Percentiles rank a stretch among this genome's conserved stretches.
Evolutionary conservation across 495 filamentous ascomycete genomes (phyloP).

Genomic region (Trypethelium eluteriae): DNA sequence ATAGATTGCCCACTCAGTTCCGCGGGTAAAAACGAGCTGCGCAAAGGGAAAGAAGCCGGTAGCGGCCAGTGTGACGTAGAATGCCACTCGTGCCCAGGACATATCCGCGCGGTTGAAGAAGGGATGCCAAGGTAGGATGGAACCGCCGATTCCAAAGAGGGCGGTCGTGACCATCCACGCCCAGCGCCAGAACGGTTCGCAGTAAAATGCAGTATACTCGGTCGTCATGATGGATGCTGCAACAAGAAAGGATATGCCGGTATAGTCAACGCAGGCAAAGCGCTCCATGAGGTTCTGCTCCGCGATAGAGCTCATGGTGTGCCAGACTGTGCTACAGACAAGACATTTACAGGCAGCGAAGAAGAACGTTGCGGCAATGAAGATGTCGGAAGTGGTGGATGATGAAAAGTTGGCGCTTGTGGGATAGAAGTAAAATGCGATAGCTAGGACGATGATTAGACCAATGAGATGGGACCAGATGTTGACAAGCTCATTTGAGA

Average conservation of each 20-base stretch:
- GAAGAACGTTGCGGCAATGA: slow-evolving; percentile 91
- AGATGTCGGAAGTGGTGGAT: slow-evolving; percentile 77
- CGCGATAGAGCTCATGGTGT: slow-evolving; percentile 94
- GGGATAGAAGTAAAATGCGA: slow-evolving; percentile 97
- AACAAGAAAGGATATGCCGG: slow-evolving; percentile 91
- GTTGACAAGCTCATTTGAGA: slow-evolving; percentile 92
- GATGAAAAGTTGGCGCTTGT: slow-evolving; percentile 72
- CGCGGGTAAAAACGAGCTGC: slow-evolving; percentile 70
- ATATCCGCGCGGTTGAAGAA: slow-evolving; percentile 89
- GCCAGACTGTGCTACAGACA: slow-evolving; percentile 91
- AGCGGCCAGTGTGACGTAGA: slow-evolving; percentile 81
- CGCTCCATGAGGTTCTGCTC: slow-evolving; percentile 83
- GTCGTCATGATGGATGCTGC: slow-evolving; percentile 96
- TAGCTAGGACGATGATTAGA: slow-evolving; percentile 72
- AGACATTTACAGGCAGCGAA: slow-evolving; percentile 94
- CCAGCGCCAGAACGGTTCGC: slow-evolving; percentile 82
- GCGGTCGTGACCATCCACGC: slow-evolving; percentile 78
- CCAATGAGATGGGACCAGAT: slow-evolving; percentile 96
- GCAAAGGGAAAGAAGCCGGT: slow-evolving; percentile 85
- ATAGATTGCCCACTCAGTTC: slow-evolving; percentile 63
- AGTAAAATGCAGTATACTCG: slow-evolving; percentile 98
- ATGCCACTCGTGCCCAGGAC: slow-evolving; percentile 83
- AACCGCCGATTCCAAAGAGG: slow-evolving; percentile 73
- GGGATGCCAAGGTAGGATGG: slow-evolving; percentile 93
- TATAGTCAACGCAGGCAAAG: slow-evolving; percentile 98